Conservation (phyloP, 176 grass and related monocot genomes). For the Carex myosuroides region DNA sequence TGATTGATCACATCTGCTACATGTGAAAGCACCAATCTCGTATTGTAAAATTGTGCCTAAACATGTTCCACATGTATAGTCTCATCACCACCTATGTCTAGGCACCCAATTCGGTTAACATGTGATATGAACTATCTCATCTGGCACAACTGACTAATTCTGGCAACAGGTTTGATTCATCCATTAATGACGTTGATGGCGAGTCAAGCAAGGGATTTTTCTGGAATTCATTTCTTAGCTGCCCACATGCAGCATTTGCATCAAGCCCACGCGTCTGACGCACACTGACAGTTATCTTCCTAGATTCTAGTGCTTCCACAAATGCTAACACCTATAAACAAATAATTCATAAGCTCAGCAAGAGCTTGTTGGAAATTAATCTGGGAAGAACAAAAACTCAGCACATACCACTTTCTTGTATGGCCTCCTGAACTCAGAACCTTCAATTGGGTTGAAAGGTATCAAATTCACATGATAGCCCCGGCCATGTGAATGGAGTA, state of each 20-base stretch:
- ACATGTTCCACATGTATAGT: background rate
- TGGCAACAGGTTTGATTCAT: constrained; percentile 29
- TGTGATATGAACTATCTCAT: background rate
- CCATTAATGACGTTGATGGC: background rate
- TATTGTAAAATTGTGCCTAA: background rate
- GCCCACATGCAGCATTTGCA: constrained; percentile 88
- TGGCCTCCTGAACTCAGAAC: constrained; percentile 85
- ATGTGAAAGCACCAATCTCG: background rate
- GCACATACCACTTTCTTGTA: constrained; percentile 78
- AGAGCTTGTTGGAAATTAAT: background rate
- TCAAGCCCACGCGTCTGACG: constrained; percentile 84
- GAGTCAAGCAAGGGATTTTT: constrained; percentile 57
- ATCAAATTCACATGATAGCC: constrained; percentile 96
- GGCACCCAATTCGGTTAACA: background rate
- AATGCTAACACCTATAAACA: constrained; percentile 55
- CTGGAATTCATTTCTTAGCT: constrained; percentile 85
- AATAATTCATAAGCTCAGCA: background rate
- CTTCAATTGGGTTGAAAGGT: constrained; percentile 89
- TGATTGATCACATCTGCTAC: background rate
- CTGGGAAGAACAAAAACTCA: background rate
- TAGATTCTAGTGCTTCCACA: constrained; percentile 49
- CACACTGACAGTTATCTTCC: constrained; percentile 74
- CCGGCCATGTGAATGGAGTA: constrained; percentile 49
- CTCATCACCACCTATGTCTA: background rate
- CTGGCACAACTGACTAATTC: background rate